Conservation (phyloP, 2,329 filamentous ascomycete species). For the Ambrosiella beaveri region DNA sequence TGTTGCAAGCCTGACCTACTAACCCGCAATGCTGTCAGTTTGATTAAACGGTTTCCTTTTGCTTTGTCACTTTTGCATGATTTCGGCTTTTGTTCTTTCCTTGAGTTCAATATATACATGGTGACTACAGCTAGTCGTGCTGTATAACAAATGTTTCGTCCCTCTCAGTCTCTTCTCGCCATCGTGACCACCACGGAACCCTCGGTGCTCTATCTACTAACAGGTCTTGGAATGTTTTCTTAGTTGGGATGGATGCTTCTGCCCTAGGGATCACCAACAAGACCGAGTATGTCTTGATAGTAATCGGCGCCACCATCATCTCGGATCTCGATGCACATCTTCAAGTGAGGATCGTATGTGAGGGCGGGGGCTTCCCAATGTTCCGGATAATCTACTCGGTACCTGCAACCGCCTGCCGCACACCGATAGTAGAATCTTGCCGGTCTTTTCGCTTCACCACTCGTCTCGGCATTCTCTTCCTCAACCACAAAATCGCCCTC, state of each 20-base stretch:
- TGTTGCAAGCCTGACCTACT: neutral
- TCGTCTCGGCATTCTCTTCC: neutral
- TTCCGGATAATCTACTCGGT: conserved; percentile 5
- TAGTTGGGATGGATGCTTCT: neutral
- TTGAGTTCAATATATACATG: neutral
- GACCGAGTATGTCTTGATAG: conserved; percentile 9
- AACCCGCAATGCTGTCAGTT: conserved; percentile 3
- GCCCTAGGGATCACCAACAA: neutral
- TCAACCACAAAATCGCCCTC: neutral
- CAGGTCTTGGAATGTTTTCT: neutral
- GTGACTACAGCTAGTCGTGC: too few species aligned
- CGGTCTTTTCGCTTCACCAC: neutral
- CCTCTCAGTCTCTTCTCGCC: too few species aligned
- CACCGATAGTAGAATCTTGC: conserved; percentile 7
- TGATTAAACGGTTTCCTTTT: conserved; percentile 10
- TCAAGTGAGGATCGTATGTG: neutral
- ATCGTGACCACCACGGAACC: too few species aligned
- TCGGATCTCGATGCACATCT: neutral
- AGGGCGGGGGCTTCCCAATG: neutral
- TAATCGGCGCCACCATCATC: conserved; percentile 11
- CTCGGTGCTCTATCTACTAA: neutral
- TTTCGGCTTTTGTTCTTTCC: neutral
- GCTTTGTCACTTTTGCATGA: conserved; percentile 1
- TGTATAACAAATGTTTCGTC: too few species aligned
- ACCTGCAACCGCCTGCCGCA: conserved; percentile 10